Percentiles rank a stretch among this genome's conserved stretches.
phyloP scores from a whole-genome alignment of 305 asterid species.

The Solanum hybrid region DNA sequence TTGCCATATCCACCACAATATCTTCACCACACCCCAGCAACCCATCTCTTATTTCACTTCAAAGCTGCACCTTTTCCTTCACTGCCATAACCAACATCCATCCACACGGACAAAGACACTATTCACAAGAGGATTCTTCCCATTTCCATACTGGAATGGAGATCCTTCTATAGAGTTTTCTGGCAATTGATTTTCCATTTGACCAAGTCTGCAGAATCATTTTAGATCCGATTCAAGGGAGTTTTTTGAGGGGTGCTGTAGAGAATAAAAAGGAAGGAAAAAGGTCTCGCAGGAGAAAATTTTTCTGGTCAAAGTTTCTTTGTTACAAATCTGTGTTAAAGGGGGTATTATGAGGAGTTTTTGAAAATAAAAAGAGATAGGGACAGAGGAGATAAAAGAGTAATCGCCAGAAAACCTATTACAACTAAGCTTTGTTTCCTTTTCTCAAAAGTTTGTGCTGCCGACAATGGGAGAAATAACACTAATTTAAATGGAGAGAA shows the following conservation, averaged over 20 bases:
- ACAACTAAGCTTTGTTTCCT: not conserved
- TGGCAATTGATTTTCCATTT: not conserved
- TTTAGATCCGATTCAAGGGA: not conserved
- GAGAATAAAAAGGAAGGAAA: not conserved
- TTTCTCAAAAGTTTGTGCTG: not conserved
- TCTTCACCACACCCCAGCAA: not conserved
- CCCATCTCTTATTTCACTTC: not conserved
- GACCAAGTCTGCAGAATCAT: not conserved
- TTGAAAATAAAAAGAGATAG: not conserved
- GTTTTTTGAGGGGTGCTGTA: not conserved
- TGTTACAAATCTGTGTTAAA: not conserved
- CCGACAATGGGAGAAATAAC: not conserved
- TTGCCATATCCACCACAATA: not conserved
- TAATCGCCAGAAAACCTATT: not conserved
- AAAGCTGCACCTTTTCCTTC: not conserved
- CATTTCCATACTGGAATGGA: not conserved
- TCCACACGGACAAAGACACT: not conserved
- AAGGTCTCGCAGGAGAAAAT: not conserved
- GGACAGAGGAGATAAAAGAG: not conserved
- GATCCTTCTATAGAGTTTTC: not conserved
- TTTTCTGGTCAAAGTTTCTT: not conserved
- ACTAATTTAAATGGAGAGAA: not conserved
- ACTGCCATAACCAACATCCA: not conserved
- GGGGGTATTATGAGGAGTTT: not conserved
- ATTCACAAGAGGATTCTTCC: not conserved